Conservation (phyloP, 768 basidiomycete genomes). For the Rhizopogon salebrosus region DNA sequence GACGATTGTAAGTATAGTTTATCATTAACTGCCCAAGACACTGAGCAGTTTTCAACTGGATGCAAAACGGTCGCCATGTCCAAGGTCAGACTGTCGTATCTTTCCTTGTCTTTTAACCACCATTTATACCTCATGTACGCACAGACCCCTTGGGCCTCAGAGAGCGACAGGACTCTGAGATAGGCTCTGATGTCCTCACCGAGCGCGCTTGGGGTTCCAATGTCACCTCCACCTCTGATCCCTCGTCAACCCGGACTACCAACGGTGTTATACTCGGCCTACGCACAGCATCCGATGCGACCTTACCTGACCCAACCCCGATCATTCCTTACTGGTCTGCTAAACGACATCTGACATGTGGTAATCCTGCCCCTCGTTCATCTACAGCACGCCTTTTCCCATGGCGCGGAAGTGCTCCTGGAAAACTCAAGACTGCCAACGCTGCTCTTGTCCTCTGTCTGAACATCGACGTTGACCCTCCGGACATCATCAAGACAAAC, state of each 20-base stretch:
- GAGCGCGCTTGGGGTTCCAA: slow-evolving; percentile 44
- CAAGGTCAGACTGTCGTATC: slow-evolving; percentile 19
- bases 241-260: slow-evolving; percentile 36
- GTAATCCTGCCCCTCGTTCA: slow-evolving; percentile 73
- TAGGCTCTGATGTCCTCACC: slow-evolving; percentile 51
- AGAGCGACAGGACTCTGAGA: slow-evolving; percentile 18
- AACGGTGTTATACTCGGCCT: slow-evolving; percentile 30
- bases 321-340: slow-evolving; percentile 80
- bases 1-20: too few species aligned
- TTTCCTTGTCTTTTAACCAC: background rate
- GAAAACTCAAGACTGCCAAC: slow-evolving; percentile 87
- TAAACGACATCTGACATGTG: slow-evolving; percentile 87
- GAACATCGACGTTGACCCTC: slow-evolving; percentile 97
- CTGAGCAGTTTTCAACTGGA: background rate
- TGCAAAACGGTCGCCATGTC: slow-evolving; percentile 26
- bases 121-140: slow-evolving; percentile 13
- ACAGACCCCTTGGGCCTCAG: slow-evolving; percentile 15
- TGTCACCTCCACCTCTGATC: slow-evolving; percentile 40
- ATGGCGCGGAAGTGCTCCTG: slow-evolving; percentile 78
- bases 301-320: slow-evolving; percentile 44
- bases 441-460: slow-evolving; percentile 89
- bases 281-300: slow-evolving; percentile 41
- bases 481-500: slow-evolving; percentile 94
- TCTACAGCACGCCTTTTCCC: slow-evolving; percentile 58
- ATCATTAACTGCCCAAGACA: too few species aligned